Evolutionary conservation across 2,329 filamentous ascomycete genomes (phyloP), one percentile per base, ranked within the genome.

Genomic region (Penicillium sp.): DNA sequence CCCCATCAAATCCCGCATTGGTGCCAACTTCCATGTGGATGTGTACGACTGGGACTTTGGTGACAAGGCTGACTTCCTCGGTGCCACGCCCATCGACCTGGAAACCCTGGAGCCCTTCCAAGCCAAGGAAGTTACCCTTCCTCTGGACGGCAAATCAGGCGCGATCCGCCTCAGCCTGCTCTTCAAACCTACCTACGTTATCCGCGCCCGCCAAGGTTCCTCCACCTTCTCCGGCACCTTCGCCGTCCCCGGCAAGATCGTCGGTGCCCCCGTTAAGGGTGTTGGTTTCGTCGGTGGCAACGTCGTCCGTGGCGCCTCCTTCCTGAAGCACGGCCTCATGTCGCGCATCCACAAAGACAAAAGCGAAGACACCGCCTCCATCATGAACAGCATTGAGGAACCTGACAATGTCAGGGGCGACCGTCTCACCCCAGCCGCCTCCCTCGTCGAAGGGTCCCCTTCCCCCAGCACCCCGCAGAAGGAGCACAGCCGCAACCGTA

Each of bases 41-140:
- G 87, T 97, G 2, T 96, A 88, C 72, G 94, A 99, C 71, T 99
- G 93, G 85, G 94, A 99, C 73, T 96, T 97, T 79, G 93, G 91
- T 47, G 92, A 96, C 73, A 93, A 92, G 75, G 91, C 92, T 1
- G 94, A 99, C 74, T 90, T 89, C 72, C 79, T 99, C n/a, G 94
- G 94, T 44, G 83, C 82, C 58, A 82, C 91, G 0, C 77, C 79
- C 5, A 91, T 99, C 69, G 87, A 91, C 65, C 82, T 99, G 16
- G 85, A 88, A 49, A 76, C 86, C 33, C 81, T 99, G 8, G 91
- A 96, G 66, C 94, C 94, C 0, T 97, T 97, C 81, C 84, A 84
- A 70, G 84, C 86, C 11, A 85, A 90, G 66, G 91, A 96, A 71
- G 81, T 91, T 33, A 85, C 81, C 11, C 84, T 95, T 31, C 78